Evolutionary conservation across 2,329 filamentous ascomycete species (phyloP).

Genomic region (Colletotrichum sp.): DNA sequence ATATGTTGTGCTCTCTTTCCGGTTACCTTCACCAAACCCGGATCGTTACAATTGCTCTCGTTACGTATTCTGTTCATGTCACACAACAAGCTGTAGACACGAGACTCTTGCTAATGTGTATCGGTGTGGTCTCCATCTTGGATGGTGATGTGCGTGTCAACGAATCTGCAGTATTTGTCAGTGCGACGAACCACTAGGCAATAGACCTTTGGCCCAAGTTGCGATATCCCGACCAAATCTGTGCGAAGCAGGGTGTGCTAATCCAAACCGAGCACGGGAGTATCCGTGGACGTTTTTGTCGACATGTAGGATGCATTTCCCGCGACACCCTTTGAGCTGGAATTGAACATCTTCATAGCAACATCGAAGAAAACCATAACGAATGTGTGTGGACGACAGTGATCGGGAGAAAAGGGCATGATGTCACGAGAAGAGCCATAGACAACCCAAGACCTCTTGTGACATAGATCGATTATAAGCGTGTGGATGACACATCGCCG

Average conservation of each 20-base stretch:
- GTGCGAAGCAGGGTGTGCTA: neutral
- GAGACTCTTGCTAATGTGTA: neutral
- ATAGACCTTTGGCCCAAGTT: neutral
- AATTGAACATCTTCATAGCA: neutral
- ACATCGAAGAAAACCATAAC: neutral
- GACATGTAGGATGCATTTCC: neutral
- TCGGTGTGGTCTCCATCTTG: neutral
- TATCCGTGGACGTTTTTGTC: neutral
- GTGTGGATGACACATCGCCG: neutral
- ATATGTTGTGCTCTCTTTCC: neutral
- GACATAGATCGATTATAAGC: neutral
- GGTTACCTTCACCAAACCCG: neutral
- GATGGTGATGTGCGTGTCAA: neutral
- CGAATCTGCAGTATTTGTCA: neutral
- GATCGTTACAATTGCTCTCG: neutral
- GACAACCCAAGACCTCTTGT: neutral
- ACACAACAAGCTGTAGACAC: neutral
- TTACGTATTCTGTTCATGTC: neutral
- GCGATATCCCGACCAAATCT: neutral
- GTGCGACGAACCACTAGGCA: neutral
- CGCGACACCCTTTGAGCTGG: neutral
- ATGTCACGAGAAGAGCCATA: neutral
- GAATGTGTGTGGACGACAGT: neutral
- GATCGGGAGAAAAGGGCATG: neutral
- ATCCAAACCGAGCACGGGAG: neutral